Percentiles rank a stretch among this genome's conserved stretches.
These are phyloP conservation scores for Pichia cactophila DNA, from an alignment of 1,139 yeast species.

Conservation along the genomic window DNA sequence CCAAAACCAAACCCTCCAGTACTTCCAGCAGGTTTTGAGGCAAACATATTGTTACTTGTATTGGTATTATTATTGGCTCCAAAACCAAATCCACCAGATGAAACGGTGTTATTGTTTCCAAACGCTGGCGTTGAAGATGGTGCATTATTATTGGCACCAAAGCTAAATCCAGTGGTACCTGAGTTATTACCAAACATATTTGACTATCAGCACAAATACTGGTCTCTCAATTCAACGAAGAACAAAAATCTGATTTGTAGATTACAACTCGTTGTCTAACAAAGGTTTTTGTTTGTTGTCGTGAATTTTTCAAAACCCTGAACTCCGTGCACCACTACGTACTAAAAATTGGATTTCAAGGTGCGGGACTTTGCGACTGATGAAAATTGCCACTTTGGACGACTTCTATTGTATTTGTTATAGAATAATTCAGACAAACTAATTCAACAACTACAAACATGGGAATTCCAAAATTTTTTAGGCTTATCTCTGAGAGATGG, in stretches of 20 bases:
- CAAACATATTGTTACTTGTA: conserved; percentile 18
- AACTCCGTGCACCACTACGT: background rate
- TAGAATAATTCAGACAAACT: background rate
- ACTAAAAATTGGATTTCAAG: too few species aligned
- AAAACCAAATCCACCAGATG: conserved; percentile 6
- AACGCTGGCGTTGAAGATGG: background rate
- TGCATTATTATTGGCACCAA: conserved; percentile 8
- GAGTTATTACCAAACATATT: conserved; percentile 12
- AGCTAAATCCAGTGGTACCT: conserved; percentile 14
- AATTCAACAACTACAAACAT: conserved; percentile 14
- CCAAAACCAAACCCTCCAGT: conserved; percentile 15
- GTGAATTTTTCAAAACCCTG: background rate
- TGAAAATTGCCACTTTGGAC: background rate
- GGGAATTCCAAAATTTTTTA: conserved; percentile 96
- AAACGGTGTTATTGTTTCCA: conserved; percentile 6
- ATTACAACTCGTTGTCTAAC: background rate
- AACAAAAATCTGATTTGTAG: background rate
- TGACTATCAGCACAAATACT: background rate
- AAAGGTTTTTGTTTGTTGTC: too few species aligned
- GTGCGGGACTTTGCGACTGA: too few species aligned
- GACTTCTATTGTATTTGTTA: background rate
- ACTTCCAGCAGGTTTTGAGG: conserved; percentile 7
- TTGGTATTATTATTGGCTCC: conserved; percentile 1
- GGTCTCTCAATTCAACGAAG: too few species aligned
- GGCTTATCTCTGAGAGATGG: conserved; percentile 98